These are phyloP conservation scores for Cryptococcus deneoformans DNA, from an alignment of 1,284 basidiomycete species.

Conservation along the genomic window DNA sequence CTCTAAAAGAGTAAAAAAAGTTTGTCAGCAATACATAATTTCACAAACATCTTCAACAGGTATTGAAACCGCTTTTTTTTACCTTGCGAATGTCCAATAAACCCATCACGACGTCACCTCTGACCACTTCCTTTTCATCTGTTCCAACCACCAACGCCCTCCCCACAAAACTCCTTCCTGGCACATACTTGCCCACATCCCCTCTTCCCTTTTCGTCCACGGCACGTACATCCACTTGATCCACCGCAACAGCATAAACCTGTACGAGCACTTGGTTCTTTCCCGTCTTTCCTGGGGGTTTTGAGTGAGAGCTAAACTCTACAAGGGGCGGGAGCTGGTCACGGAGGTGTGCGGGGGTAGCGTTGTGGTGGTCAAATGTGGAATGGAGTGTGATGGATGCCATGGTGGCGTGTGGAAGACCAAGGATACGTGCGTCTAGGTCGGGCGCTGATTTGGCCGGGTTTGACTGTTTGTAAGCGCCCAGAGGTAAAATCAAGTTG, in stretches of 20 bases:
- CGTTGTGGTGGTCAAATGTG: slow-evolving; percentile 19
- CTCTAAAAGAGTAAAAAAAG: slow-evolving; percentile 53
- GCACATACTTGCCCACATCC: slow-evolving; percentile 54
- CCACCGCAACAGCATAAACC: slow-evolving; percentile 78
- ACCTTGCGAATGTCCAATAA: slow-evolving; percentile 74
- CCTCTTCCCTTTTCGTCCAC: slow-evolving; percentile 53
- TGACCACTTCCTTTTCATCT: slow-evolving; percentile 67
- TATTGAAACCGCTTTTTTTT: slow-evolving; percentile 24
- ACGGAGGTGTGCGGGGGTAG: slow-evolving; percentile 53
- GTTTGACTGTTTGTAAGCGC: slow-evolving; percentile 52
- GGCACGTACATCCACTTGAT: slow-evolving; percentile 65
- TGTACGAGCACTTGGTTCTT: slow-evolving; percentile 70
- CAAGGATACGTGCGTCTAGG: slow-evolving; percentile 69
- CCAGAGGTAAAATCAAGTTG: slow-evolving; percentile 65
- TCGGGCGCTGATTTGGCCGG: slow-evolving; percentile 48
- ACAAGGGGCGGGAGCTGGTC: slow-evolving; percentile 50
- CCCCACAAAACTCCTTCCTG: slow-evolving; percentile 78
- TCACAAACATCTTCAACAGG: too few relatives aligned
- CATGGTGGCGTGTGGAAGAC: slow-evolving; percentile 80
- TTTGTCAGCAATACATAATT: neutral
- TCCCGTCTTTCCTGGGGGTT: slow-evolving; percentile 66
- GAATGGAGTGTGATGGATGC: slow-evolving; percentile 62
- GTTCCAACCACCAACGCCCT: slow-evolving; percentile 72
- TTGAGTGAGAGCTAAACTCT: slow-evolving; percentile 63
- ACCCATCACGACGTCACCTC: slow-evolving; percentile 80